Evolutionary conservation across 495 filamentous ascomycete species (phyloP), one percentile per base, ranked within the genome.

Genomic region (Hypoxylon perforatum): DNA sequence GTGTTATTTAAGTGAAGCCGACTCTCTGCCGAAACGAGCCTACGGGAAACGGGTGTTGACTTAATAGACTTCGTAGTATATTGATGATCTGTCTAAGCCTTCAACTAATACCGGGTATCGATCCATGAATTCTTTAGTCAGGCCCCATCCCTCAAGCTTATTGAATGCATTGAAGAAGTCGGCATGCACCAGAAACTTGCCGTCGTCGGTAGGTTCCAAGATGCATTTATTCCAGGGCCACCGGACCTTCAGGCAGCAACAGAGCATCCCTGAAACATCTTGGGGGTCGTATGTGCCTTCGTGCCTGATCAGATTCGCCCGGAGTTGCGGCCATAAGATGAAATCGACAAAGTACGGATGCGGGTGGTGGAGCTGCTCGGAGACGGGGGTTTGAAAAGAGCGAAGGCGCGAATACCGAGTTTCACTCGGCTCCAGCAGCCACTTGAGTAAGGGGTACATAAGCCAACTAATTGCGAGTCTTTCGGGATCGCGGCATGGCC

Each of bases 281-380:
- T 42, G 19, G 36, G 2, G 36, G n/a, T 30, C 14, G 17, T 44
- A 55, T 1, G 18, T 22, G 14, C 25, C 2, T 15, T 44, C 28
- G 4, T 44, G 18, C 14, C 17, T 42, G 21, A 55, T 44, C 9
- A 55, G 12, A 19, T 42, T 44, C 3, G 38, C 21, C 22, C 52
- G 52, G 14, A 55, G 30, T 21, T 3, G 11, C 1, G 52, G 52
- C 52, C 52, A 55, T 11, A 44, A 1, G 3, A 21, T 21, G 52
- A 42, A 55, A 28, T 55, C 52, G 36, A 30, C 38, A 44, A 44
- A 55, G 38, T 30, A 42, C 38, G 52, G n/a, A 18, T 55, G 52
- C 11, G 52, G 21, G 7, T 44, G 36, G 38, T 22, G 19, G 21
- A 55, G 52, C 21, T 55, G 52, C 22, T 55, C 52, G 11, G 18